These are phyloP conservation scores for Xanthoconium separans DNA, from an alignment of 1,284 basidiomycete species.

Conservation along the genomic window DNA sequence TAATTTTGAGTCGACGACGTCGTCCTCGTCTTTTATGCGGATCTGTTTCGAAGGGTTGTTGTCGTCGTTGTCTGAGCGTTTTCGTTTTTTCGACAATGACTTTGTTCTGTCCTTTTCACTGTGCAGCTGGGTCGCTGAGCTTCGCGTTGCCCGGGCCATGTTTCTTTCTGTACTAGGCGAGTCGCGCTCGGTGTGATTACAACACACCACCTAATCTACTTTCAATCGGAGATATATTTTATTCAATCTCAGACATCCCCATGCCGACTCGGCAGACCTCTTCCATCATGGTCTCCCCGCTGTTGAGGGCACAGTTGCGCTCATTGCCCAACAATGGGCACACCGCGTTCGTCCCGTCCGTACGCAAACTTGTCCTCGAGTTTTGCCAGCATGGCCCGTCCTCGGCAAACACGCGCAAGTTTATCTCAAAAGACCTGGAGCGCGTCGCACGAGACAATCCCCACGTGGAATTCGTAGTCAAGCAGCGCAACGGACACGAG, in stretches of 20 bases:
- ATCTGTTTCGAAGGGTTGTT: constrained; percentile 47
- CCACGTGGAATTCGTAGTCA: constrained; percentile 79
- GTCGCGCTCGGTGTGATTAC: constrained; percentile 16
- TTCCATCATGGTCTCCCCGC: constrained; percentile 37
- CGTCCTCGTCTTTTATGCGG: constrained; percentile 40
- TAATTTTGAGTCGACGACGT: constrained; percentile 30
- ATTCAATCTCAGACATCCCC: constrained; percentile 17
- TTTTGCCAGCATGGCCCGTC: constrained; percentile 81
- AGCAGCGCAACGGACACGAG: constrained; percentile 68
- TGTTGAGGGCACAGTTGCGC: constrained; percentile 59
- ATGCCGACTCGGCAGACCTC: constrained; percentile 1
- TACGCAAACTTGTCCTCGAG: constrained; percentile 82
- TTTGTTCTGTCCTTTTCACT: constrained; percentile 33
- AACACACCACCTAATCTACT: constrained; percentile 25
- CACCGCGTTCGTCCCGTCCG: constrained; percentile 64
- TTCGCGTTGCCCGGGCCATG: constrained; percentile 70
- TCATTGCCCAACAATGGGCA: constrained; percentile 71
- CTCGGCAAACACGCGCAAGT: constrained; percentile 67
- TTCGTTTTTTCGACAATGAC: constrained; percentile 58
- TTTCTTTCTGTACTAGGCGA: constrained; percentile 18
- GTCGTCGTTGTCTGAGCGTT: constrained; percentile 50
- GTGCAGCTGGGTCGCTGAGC: constrained; percentile 44
- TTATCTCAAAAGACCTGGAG: constrained; percentile 61
- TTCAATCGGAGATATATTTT: constrained; percentile 16
- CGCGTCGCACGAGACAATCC: constrained; percentile 66